Conservation (phyloP, 73 alveolate species). For the Tetrahymena borealis region DNA sequence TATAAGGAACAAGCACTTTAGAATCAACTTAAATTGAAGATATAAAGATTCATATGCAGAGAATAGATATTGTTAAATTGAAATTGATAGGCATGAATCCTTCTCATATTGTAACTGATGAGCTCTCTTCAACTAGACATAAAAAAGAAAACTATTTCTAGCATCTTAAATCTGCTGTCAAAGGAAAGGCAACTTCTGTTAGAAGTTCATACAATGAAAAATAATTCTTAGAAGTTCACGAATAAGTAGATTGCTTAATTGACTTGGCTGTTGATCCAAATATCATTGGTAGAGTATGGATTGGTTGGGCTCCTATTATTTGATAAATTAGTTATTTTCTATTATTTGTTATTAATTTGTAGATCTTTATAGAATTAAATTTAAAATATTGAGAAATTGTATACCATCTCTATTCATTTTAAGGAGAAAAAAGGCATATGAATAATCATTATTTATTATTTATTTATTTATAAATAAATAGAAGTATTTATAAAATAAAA, state of each 20-base stretch:
- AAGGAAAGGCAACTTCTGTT: constrained; percentile 46
- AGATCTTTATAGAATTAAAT: not conserved
- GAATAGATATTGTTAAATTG: constrained; percentile 56
- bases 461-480: too few species aligned
- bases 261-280: constrained; percentile 94
- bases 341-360: not conserved
- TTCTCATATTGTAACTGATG: constrained; percentile 53
- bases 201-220: constrained; percentile 9
- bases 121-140: constrained; percentile 58
- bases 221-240: constrained; percentile 65
- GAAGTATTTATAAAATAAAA: too few species aligned
- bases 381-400: too few species aligned
- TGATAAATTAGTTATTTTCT: constrained; percentile 17
- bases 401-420: too few species aligned
- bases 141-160: constrained; percentile 26
- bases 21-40: constrained; percentile 36
- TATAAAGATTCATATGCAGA: constrained; percentile 65
- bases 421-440: too few species aligned
- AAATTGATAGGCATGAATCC: constrained; percentile 68
- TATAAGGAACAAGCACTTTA: constrained; percentile 7
- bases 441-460: too few species aligned
- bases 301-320: constrained; percentile 92
- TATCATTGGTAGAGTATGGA: constrained; percentile 92
- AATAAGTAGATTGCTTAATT: constrained; percentile 88
- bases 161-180: constrained; percentile 41